Conservation (phyloP, 2,329 filamentous ascomycete genomes). For the Epichloe bromicola region DNA sequence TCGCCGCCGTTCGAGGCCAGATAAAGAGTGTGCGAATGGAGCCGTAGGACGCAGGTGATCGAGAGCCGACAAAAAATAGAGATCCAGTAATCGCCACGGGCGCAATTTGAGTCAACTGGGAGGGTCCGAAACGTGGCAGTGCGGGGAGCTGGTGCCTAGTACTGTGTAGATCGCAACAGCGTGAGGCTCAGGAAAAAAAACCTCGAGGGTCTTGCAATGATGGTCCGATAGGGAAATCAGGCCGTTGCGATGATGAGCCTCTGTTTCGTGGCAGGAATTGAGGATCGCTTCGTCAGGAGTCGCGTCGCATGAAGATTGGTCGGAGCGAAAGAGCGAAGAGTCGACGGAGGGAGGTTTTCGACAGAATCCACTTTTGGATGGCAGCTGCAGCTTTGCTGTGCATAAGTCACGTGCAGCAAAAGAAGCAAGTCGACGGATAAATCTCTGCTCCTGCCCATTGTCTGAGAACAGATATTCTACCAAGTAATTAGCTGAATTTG, state of each 20-base stretch:
- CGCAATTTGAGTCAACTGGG: background rate
- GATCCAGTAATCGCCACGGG: background rate
- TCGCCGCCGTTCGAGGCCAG: background rate
- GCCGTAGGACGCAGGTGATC: background rate
- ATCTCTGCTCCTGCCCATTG: no score
- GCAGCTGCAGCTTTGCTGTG: background rate
- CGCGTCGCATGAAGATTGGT: conserved; percentile 1
- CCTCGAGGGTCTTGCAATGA: background rate
- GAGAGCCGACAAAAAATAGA: background rate
- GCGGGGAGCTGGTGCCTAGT: background rate
- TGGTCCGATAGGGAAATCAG: background rate
- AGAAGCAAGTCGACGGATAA: background rate
- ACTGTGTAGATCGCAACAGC: background rate
- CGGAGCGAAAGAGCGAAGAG: background rate
- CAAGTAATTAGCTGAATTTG: no score
- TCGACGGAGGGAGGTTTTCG: background rate
- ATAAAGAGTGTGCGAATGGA: background rate
- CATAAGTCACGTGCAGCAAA: background rate
- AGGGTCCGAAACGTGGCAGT: background rate
- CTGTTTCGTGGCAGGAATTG: background rate
- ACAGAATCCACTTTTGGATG: background rate
- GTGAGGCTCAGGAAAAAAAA: background rate
- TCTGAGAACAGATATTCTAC: no score
- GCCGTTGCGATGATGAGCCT: background rate
- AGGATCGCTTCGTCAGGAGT: background rate